Evolutionary conservation across 441 rosid species (phyloP), one percentile per base, ranked within the genome.

Genomic region (Isatis lusitanica): DNA sequence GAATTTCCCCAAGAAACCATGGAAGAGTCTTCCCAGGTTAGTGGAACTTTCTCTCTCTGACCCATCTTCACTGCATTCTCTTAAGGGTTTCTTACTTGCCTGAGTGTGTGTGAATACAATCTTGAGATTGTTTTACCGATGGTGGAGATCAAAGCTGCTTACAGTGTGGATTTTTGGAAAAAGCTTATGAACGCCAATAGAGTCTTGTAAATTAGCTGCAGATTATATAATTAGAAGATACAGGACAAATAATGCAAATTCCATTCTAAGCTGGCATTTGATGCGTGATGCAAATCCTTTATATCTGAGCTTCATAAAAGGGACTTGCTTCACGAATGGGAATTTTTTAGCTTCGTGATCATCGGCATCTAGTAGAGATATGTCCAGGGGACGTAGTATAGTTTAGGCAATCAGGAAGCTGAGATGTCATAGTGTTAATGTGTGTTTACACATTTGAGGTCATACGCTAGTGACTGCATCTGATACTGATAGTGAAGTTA

Each of bases 11-110:
- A 64, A 70, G 42, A 70, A 30, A 3, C 61, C 47, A 77, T 77
- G 80, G 74, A 72, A 30, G 77, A 77, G 38, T 17, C 80, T 66
- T 77, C 80, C 52, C 80, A 72, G 80, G 80, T 77, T 72, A 31
- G 60, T 70, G 33, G 53, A 56, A 18, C 56, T 52, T 65, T 66
- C 42, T 48, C 53, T 46, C 62, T 68, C 47, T 76, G 11, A 38
- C 18, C 24, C 46, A 56, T 58, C 24, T 50, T 65, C 68, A 56
- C 31, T 59, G 31, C 63, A 4, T 47, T 38, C 10, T 8, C 60
- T 65, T 69, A 16, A 11, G 42, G 30, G 39, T 50, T 56, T 57
- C 40, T 40, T 56, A 2, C 48, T 47, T 46, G 11, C 46, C 61
- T 42, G 56, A n/a, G 9, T 35, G 38, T 1, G 55, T 65, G 44